A percentile compares a stretch with the other conserved stretches of the same genome.
phyloP scores from a whole-genome alignment of 257 asterid species.

The Petunia secreta region DNA sequence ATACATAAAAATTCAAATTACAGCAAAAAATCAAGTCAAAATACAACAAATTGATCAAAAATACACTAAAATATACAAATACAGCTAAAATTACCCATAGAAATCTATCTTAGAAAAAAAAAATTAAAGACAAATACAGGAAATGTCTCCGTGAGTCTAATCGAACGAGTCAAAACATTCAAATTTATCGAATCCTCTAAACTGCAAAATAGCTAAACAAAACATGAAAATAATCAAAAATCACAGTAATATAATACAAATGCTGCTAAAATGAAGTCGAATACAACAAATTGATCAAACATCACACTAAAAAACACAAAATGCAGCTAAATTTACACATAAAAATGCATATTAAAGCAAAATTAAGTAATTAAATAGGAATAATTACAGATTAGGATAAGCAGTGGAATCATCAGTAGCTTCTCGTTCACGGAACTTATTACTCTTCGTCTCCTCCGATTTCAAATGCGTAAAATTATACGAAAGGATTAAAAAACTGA shows the following conservation, averaged over 20 bases:
- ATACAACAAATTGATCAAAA: no score
- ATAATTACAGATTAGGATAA: conserved; percentile 79
- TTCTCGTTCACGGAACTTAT: conserved; percentile 92
- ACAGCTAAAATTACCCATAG: no score
- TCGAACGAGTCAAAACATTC: not conserved
- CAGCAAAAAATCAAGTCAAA: conserved; percentile 1
- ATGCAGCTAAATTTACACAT: no score
- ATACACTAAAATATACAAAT: no score
- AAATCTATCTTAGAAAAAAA: no score
- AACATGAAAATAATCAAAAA: not conserved
- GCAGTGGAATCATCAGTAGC: conserved; percentile 92
- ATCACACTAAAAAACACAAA: no score
- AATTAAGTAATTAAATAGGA: not conserved
- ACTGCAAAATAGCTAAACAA: not conserved
- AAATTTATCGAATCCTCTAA: not conserved
- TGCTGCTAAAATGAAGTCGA: no score
- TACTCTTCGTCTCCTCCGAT: conserved; percentile 64
- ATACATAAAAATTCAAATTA: not conserved
- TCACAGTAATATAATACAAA: no score
- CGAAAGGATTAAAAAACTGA: conserved; percentile 57
- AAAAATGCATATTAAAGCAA: no score
- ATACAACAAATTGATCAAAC: not conserved
- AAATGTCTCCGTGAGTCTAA: no score
- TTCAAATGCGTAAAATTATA: conserved; percentile 58
- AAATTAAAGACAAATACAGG: no score